phyloP scores from a whole-genome alignment of 164 flowering plant genomes.

The Euptelea pleiosperma region DNA sequence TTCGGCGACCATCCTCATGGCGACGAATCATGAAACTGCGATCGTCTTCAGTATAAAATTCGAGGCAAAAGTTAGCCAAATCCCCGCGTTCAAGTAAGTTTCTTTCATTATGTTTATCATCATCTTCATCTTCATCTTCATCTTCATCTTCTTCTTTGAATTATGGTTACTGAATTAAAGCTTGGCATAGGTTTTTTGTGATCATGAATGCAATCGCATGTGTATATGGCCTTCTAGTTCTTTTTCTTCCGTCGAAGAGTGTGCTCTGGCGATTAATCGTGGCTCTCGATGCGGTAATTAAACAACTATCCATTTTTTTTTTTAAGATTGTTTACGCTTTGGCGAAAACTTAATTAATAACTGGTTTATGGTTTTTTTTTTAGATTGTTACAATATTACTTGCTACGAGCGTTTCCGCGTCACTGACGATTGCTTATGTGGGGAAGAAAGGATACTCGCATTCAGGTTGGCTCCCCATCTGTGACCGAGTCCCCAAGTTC shows the following conservation, averaged over 20 bases:
- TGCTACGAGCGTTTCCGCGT: slow-evolving; percentile 59
- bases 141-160: neutral
- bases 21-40: slow-evolving; percentile 46
- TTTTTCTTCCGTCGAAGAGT: slow-evolving; percentile 41
- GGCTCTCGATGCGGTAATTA: slow-evolving; percentile 52
- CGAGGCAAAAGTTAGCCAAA: slow-evolving; percentile 46
- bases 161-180: neutral
- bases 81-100: slow-evolving; percentile 61
- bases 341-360: no score
- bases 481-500: slow-evolving; percentile 59
- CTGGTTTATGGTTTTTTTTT: neutral
- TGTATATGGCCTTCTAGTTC: slow-evolving; percentile 38
- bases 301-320: neutral
- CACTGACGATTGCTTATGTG: slow-evolving; percentile 60
- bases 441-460: slow-evolving; percentile 68
- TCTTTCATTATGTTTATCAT: neutral
- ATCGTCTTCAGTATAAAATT: slow-evolving; percentile 34
- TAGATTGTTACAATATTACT: slow-evolving; percentile 52
- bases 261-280: slow-evolving; percentile 39
- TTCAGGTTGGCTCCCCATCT: slow-evolving; percentile 80
- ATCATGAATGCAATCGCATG: slow-evolving; percentile 51
- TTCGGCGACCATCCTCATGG: slow-evolving; percentile 54
- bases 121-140: neutral
- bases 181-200: slow-evolving; percentile 53
- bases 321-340: no score